Percentiles rank a stretch among this genome's conserved stretches.
Conservation (phyloP, 2,329 filamentous ascomycete species). For the Aspergillus spinulosporus region DNA sequence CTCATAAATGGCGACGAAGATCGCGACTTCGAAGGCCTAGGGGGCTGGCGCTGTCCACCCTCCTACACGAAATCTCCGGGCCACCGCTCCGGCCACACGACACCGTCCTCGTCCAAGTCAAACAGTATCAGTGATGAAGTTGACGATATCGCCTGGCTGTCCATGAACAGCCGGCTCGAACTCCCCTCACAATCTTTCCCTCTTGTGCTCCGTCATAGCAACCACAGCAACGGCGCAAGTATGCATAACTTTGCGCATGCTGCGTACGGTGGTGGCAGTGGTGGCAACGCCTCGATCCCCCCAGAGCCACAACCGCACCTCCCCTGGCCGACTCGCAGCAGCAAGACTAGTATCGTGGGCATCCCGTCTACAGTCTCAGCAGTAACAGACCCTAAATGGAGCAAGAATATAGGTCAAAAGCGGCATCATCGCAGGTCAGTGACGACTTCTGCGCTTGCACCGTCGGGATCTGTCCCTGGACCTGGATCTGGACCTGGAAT, state of each 20-base stretch:
- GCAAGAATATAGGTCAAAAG: constrained; percentile 7
- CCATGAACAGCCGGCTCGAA: constrained; percentile 41
- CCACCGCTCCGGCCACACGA: constrained; percentile 24
- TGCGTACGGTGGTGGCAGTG: not conserved
- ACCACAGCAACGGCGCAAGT: constrained; percentile 2
- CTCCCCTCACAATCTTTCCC: constrained; percentile 37
- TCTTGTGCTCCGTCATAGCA: constrained; percentile 18
- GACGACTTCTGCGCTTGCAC: constrained; percentile 32
- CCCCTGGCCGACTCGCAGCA: constrained; percentile 1
- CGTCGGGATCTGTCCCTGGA: not conserved
- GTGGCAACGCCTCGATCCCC: not conserved
- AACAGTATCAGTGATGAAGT: constrained; percentile 26
- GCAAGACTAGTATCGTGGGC: constrained; percentile 6
- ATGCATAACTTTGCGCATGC: not conserved
- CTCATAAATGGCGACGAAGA: constrained; percentile 36
- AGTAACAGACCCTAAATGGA: constrained; percentile 1
- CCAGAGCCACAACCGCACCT: constrained; percentile 12
- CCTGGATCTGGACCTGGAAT: constrained; percentile 11
- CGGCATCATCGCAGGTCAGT: constrained; percentile 37
- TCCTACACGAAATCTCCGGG: constrained; percentile 23
- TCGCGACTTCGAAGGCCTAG: constrained; percentile 48
- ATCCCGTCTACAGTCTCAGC: not conserved
- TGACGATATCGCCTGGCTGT: constrained; percentile 42
- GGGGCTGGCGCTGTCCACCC: constrained; percentile 39
- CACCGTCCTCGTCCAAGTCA: constrained; percentile 27